phyloP scores from a whole-genome alignment of 495 filamentous ascomycete species.

The Penicillium steckii region DNA sequence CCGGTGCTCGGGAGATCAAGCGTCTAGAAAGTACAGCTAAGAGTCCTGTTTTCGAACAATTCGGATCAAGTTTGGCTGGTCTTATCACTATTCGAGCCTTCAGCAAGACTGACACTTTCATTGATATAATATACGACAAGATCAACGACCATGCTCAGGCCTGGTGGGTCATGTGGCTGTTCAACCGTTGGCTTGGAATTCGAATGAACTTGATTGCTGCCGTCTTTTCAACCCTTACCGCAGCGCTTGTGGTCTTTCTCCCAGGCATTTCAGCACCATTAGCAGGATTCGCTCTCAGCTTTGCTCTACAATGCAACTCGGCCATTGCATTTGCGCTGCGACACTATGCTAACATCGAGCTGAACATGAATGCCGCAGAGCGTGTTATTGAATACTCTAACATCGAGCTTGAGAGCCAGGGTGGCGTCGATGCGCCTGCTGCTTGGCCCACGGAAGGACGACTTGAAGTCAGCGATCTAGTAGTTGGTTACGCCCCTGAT shows the following conservation, averaged over 20 bases:
- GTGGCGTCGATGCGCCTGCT: conserved; percentile 60
- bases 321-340: conserved; percentile 48
- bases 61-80: conserved; percentile 67
- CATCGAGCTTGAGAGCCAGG: conserved; percentile 65
- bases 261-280: conserved; percentile 68
- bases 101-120: conserved; percentile 60
- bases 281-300: conserved; percentile 75
- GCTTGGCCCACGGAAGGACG: conserved; percentile 78
- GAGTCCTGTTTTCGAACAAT: conserved; percentile 75
- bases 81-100: conserved; percentile 76
- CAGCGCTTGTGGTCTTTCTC: conserved; percentile 60
- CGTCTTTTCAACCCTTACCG: conserved; percentile 64
- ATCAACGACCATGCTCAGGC: conserved; percentile 64
- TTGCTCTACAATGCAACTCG: conserved; percentile 54
- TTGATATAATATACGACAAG: conserved; percentile 61
- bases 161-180: conserved; percentile 67
- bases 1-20: conserved; percentile 73
- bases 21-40: conserved; percentile 71
- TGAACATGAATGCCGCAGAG: conserved; percentile 85
- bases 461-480: conserved; percentile 70
- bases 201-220: conserved; percentile 70
- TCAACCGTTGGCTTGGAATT: conserved; percentile 73
- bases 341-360: conserved; percentile 57
- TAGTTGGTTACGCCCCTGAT: conserved; percentile 74
- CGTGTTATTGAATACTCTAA: conserved; percentile 78